Evolutionary conservation across 257 asterid species (phyloP), one percentile per base, ranked within the genome.

Genomic region (Nicotiana benthamiana): DNA sequence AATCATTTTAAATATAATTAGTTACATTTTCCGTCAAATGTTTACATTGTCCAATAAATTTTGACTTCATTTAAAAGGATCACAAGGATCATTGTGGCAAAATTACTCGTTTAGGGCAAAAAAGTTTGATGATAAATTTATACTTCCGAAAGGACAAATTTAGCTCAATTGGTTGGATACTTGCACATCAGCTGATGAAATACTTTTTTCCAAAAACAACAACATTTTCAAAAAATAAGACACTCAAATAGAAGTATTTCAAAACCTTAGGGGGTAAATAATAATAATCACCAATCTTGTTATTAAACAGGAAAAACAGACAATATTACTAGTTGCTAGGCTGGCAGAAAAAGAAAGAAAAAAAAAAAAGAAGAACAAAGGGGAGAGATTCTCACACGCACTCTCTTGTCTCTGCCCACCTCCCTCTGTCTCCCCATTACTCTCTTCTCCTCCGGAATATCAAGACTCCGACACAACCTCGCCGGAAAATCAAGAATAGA

Each of bases 301-400:
- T 32, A 65, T 9, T 11, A 40, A 40, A 40, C 74, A 7, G 48
- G 61, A 43, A 48, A 13, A 43, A 46, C 24, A 22, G 40, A 72
- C 78, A 46, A 72, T 72, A 72, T 74, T 24, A 1, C 9, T 46
- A 48, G 9, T 46, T 46, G 72, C 34, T 57, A 57, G 72, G 34
- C 67, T 32, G 70, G 57, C 56, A 26, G 22, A 24, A 13, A 15
- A 46, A 24, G 15, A 22, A 18, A 34, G 9, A 4, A 48, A 22
- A 20, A 20, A 59, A 5, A 28, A 61, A 40, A 26, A 2, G 27
- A 26, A 0, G 11, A 40, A 40, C 3, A 40, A 40, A 40, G 48
- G n/a, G 74, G 74, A 28, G 82, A 79, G 82, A 79, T 79, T 79
- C 82, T 79, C 77, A 15, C 28, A 10, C 54, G 60, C 60, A 34